phyloP scores from a whole-genome alignment of 208 protist genomes.

The Leishmania mexicana region DNA sequence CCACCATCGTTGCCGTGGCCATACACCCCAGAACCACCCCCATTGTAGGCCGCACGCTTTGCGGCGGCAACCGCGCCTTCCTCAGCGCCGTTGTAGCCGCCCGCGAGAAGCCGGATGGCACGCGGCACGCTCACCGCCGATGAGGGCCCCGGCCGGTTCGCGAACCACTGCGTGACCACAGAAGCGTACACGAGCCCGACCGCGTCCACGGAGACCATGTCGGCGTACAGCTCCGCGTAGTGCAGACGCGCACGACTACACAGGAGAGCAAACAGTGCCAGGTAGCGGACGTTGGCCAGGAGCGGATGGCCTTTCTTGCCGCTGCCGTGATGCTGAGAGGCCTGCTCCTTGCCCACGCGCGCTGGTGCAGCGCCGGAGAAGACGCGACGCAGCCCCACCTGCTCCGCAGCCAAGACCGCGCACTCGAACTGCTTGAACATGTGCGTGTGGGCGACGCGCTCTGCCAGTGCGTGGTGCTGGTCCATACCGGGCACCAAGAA shows the following conservation, averaged over 20 bases:
- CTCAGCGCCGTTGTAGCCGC: slow-evolving; percentile 6
- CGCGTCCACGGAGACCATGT: slow-evolving; percentile 28
- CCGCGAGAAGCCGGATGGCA: slow-evolving; percentile 18
- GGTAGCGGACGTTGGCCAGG: slow-evolving; percentile 10
- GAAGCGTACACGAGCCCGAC: slow-evolving; percentile 17
- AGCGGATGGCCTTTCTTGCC: background rate
- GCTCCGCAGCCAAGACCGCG: slow-evolving; percentile 47
- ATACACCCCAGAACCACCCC: background rate
- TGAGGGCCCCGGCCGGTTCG: background rate
- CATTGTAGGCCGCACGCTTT: background rate
- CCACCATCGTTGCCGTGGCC: background rate
- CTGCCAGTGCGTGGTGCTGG: slow-evolving; percentile 43
- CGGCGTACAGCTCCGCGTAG: slow-evolving; percentile 57
- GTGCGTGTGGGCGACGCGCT: slow-evolving; percentile 47
- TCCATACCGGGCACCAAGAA: slow-evolving; percentile 54
- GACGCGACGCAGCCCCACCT: slow-evolving; percentile 40
- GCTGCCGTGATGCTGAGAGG: background rate
- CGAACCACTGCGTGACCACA: slow-evolving; percentile 24
- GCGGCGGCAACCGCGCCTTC: background rate
- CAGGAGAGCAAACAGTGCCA: slow-evolving; percentile 18
- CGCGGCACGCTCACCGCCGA: background rate
- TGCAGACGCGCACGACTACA: slow-evolving; percentile 24
- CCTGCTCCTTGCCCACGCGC: background rate
- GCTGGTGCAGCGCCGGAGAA: slow-evolving; percentile 25
- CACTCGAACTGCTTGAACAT: slow-evolving; percentile 60